A percentile compares a stretch with the other conserved stretches of the same genome.
These are phyloP conservation scores for Phialocephala subalpina DNA, from an alignment of 2,329 filamentous ascomycete species.

Conservation along the genomic window DNA sequence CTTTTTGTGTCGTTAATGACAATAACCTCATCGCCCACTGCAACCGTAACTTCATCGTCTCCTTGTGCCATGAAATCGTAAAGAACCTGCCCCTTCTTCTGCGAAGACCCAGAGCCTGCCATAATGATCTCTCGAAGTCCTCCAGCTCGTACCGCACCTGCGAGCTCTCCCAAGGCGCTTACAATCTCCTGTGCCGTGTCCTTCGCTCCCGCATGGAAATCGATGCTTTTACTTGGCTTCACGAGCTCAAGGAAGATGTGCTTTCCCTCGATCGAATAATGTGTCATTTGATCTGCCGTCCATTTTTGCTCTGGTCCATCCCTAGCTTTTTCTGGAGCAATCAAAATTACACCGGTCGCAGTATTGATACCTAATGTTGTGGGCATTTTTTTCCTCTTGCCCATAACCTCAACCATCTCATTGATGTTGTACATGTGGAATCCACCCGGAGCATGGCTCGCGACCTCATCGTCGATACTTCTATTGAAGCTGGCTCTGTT, in stretches of 20 bases:
- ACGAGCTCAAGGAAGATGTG: constrained; percentile 96
- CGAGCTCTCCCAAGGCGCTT: constrained; percentile 83
- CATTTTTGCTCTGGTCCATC: constrained; percentile 91
- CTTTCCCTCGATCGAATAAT: constrained; percentile 97
- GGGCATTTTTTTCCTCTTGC: constrained; percentile 97
- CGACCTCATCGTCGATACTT: constrained; percentile 55
- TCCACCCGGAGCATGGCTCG: constrained; percentile 70
- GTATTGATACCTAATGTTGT: constrained; percentile 96
- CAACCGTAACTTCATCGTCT: constrained; percentile 94
- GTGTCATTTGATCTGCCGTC: constrained; percentile 93
- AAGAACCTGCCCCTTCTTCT: constrained; percentile 85
- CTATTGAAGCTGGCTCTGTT: constrained; percentile 53
- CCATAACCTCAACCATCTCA: constrained; percentile 96
- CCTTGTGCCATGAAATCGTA: constrained; percentile 98
- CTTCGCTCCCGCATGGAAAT: constrained; percentile 97
- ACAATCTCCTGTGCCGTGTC: constrained; percentile 97
- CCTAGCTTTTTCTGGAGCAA: constrained; percentile 83
- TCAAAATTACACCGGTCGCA: constrained; percentile 86
- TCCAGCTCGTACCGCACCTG: constrained; percentile 85
- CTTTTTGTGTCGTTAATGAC: constrained; percentile 90
- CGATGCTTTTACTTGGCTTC: constrained; percentile 89
- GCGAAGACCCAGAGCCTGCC: constrained; percentile 73
- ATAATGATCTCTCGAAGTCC: constrained; percentile 85
- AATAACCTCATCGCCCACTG: constrained; percentile 87
- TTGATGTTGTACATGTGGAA: constrained; percentile 97